phyloP scores from a whole-genome alignment of 768 basidiomycete species.

The Saitozyma podzolica region DNA sequence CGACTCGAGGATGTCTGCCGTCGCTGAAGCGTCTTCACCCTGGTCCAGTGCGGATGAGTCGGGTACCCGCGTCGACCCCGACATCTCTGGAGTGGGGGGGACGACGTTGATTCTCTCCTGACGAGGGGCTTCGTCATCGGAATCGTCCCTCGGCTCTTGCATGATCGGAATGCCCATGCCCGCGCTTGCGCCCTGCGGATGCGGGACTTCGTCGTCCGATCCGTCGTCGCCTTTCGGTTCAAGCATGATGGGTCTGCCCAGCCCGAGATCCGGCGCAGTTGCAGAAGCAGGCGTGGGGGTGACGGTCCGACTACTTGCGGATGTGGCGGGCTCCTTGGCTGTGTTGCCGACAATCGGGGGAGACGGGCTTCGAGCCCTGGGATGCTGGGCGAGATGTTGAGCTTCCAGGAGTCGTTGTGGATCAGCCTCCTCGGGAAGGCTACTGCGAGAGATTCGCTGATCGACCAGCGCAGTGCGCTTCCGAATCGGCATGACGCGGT shows the following conservation, averaged over 20 bases:
- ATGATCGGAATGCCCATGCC: slow-evolving; percentile 5
- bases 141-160: slow-evolving; percentile 10
- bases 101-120: slow-evolving; percentile 13
- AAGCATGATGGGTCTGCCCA: neutral
- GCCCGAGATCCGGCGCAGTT: neutral
- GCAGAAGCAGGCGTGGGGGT: neutral
- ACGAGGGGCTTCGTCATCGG: slow-evolving; percentile 12
- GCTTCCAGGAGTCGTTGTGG: slow-evolving; percentile 66
- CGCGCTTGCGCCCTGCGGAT: neutral
- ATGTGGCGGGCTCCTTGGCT: neutral
- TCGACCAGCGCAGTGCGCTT: slow-evolving; percentile 86
- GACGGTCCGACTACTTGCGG: neutral
- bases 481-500: slow-evolving; percentile 75
- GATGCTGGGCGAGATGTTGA: slow-evolving; percentile 60
- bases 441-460: slow-evolving; percentile 78
- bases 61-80: neutral
- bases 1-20: slow-evolving; percentile 18
- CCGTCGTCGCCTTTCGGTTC: too few relatives aligned
- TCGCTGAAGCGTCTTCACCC: slow-evolving; percentile 19
- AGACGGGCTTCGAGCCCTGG: neutral
- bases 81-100: slow-evolving; percentile 24
- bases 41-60: neutral
- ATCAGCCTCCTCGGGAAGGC: slow-evolving; percentile 71
- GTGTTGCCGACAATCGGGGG: neutral
- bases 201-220: neutral